Percentiles rank a stretch among this genome's conserved stretches.
Conservation (phyloP, 306 rosid genomes). For the Dryas octopetala region DNA sequence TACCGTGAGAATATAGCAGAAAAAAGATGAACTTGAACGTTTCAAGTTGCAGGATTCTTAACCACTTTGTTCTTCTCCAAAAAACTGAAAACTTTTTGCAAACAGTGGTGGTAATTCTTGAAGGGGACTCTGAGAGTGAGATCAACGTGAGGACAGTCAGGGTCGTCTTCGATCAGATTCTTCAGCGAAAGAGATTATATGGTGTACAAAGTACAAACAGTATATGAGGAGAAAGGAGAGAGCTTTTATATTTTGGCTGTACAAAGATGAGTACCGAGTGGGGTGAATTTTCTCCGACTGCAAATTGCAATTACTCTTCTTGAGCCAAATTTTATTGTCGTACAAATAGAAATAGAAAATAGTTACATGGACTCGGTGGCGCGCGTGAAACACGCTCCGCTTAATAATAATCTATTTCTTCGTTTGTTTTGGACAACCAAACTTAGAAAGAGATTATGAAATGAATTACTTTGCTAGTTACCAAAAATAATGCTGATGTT, state of each 20-base stretch:
- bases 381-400: too few relatives aligned
- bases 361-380: too few relatives aligned
- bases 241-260: neutral
- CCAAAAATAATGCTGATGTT: too few relatives aligned
- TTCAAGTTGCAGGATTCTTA: conserved; percentile 15
- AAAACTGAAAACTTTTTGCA: conserved; percentile 11
- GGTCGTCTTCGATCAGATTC: conserved; percentile 31
- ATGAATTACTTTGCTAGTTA: too few relatives aligned
- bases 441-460: too few relatives aligned
- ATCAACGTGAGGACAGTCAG: conserved; percentile 26
- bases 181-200: conserved; percentile 11
- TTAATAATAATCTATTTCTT: too few relatives aligned
- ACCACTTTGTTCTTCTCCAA: conserved; percentile 12
- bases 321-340: too few relatives aligned
- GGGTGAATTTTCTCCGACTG: conserved; percentile 11
- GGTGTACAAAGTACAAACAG: conserved; percentile 6
- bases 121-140: conserved; percentile 32
- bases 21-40: conserved; percentile 30
- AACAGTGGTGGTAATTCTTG: conserved; percentile 12
- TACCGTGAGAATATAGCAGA: conserved; percentile 34
- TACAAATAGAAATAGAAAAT: too few relatives aligned
- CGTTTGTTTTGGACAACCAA: too few relatives aligned
- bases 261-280: neutral
- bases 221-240: neutral
- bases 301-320: conserved; percentile 5